phyloP scores from a whole-genome alignment of 1,139 yeast genomes.

The Pichia sp. region DNA sequence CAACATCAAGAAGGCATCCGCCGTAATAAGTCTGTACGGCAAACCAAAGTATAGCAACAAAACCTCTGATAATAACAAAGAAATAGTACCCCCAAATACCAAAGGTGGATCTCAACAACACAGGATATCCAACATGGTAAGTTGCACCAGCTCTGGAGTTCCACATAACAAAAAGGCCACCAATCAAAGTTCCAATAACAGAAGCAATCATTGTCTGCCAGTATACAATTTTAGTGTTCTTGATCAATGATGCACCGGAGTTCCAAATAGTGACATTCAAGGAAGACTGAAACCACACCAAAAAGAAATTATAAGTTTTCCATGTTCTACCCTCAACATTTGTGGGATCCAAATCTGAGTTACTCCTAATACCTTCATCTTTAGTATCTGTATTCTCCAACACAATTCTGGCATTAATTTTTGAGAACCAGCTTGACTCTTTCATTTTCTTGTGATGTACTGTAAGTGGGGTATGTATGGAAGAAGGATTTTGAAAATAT shows the following conservation, averaged over 20 bases:
- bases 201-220: slow-evolving; percentile 19
- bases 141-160: slow-evolving; percentile 20
- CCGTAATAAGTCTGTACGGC: slow-evolving; percentile 29
- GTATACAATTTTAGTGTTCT: slow-evolving; percentile 15
- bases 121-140: slow-evolving; percentile 22
- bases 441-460: neutral
- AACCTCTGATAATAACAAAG: slow-evolving; percentile 35
- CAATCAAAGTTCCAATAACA: slow-evolving; percentile 14
- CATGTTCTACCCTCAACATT: slow-evolving; percentile 24
- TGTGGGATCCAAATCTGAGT: slow-evolving; percentile 24
- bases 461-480: too few relatives aligned
- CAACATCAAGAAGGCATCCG: slow-evolving; percentile 25
- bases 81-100: slow-evolving; percentile 31
- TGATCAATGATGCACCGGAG: slow-evolving; percentile 20
- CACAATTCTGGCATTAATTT: slow-evolving; percentile 13
- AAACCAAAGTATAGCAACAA: slow-evolving; percentile 36
- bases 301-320: slow-evolving; percentile 20
- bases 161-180: slow-evolving; percentile 16
- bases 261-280: slow-evolving; percentile 30
- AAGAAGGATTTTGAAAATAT: too few relatives aligned
- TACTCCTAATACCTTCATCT: slow-evolving; percentile 20
- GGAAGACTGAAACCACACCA: slow-evolving; percentile 23
- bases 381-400: slow-evolving; percentile 13
- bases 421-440: slow-evolving; percentile 6
- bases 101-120: slow-evolving; percentile 15